A percentile compares a stretch with the other conserved stretches of the same genome.
Evolutionary conservation across 2,329 filamentous ascomycete genomes (phyloP).

Genomic region (Chrysoporthe puriensis): DNA sequence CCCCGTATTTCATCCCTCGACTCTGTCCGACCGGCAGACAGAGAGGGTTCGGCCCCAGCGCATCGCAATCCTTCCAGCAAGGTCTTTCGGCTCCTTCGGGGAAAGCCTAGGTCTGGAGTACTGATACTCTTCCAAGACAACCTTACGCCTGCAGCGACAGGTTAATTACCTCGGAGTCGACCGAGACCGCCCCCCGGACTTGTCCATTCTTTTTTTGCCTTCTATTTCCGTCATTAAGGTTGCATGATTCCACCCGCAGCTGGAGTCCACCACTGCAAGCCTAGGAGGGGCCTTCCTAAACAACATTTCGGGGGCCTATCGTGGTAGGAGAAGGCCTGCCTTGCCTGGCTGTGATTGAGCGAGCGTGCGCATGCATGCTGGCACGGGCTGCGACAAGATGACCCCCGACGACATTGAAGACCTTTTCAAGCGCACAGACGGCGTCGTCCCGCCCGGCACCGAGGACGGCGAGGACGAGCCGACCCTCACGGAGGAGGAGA

Average conservation of each 20-base stretch:
- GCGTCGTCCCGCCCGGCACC: conserved; percentile 36
- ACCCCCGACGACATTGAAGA: conserved; percentile 43
- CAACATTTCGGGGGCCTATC: conserved; percentile 1
- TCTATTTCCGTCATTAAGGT: conserved; percentile 23
- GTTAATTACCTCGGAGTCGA: conserved; percentile 6
- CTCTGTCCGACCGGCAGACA: neutral
- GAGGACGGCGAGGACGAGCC: conserved; percentile 35
- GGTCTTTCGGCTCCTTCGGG: conserved; percentile 6
- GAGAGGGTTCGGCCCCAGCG: neutral
- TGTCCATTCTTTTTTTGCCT: neutral
- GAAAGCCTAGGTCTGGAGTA: neutral
- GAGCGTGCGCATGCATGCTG: conserved; percentile 14
- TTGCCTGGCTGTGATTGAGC: neutral
- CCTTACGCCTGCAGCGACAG: neutral
- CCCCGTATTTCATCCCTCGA: neutral
- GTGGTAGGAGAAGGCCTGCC: neutral
- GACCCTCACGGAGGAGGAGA: conserved; percentile 30
- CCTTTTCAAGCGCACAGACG: conserved; percentile 40
- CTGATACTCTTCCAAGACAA: neutral
- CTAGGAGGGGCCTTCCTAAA: conserved; percentile 16
- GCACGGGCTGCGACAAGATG: conserved; percentile 33
- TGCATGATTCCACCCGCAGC: conserved; percentile 19
- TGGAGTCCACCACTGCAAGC: conserved; percentile 10
- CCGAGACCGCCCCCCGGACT: neutral
- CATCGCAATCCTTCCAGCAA: neutral